Conservation (phyloP, 345 rosid genomes). For the Linum usitatissimum region DNA sequence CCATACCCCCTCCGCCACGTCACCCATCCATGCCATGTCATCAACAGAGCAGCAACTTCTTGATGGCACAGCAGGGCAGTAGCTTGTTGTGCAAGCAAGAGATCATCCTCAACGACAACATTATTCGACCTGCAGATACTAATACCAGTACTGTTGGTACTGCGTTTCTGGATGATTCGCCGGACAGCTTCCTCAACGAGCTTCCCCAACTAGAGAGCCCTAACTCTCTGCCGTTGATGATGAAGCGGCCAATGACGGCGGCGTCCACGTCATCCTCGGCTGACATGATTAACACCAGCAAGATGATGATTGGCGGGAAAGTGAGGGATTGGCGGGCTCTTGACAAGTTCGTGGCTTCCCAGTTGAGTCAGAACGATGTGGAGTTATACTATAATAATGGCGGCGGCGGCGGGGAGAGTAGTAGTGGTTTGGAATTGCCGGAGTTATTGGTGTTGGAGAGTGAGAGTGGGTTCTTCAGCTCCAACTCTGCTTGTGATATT, state of each 20-base stretch:
- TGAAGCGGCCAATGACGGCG: slow-evolving; percentile 36
- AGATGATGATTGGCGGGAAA: slow-evolving; percentile 18
- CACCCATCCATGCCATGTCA: neutral
- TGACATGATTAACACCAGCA: slow-evolving; percentile 9
- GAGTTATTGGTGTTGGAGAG: too few relatives aligned
- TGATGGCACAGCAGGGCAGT: neutral
- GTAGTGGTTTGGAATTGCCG: too few relatives aligned
- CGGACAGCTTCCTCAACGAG: slow-evolving; percentile 47
- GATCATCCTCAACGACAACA: slow-evolving; percentile 21
- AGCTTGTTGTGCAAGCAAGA: slow-evolving; percentile 69
- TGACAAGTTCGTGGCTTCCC: slow-evolving; percentile 90
- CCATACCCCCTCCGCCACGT: neutral
- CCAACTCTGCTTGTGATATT: too few relatives aligned
- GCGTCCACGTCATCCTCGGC: slow-evolving; percentile 20
- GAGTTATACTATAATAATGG: too few relatives aligned
- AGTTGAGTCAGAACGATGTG: slow-evolving; percentile 22
- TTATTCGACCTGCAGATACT: too few relatives aligned
- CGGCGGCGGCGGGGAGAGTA: too few relatives aligned
- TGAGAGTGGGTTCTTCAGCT: too few relatives aligned
- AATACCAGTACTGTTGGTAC: too few relatives aligned
- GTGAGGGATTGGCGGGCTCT: slow-evolving; percentile 82
- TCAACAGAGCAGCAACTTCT: neutral
- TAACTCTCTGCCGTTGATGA: slow-evolving; percentile 36
- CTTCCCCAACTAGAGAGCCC: slow-evolving; percentile 94
- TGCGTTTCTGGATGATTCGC: slow-evolving; percentile 28